Evolutionary conservation across 208 protist genomes (phyloP), one percentile per base, ranked within the genome.

Genomic region (Trypanosomatidae sp.): DNA sequence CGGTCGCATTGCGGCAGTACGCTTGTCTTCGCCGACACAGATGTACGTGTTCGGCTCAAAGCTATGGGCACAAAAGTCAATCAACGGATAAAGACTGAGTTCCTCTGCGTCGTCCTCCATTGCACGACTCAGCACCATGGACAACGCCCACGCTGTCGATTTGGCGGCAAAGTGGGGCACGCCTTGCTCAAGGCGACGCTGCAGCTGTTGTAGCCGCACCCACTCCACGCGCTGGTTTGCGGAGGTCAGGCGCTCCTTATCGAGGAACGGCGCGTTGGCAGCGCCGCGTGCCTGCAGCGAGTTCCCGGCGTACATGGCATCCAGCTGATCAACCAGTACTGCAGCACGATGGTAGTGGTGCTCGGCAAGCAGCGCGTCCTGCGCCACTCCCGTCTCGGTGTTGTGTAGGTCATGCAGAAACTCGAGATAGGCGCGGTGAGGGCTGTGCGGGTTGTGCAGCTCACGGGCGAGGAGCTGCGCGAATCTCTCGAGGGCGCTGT

Each of bases 381-480:
- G 69, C 44, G 71, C 71, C n/a, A 89, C 88, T 22, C 85, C 85
- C 5, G 55, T 58, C 49, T 89, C 87, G 9, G 73, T 60, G 69
- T 96, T 95, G 86, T 95, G 85, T 1, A 95, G 68, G 69, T 97
- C 92, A 78, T 95, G 83, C 55, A 97, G 77, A 71, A 97, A 94
- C 77, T 97, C 90, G 25, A 92, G 74, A 71, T 97, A 97, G 39
- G 53, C 52, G 9, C 83, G 80, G 69, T 91, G 79, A 41, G 74
- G 73, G 46, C 92, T 89, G 52, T 68, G 66, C 0, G 73, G 82
- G 76, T 94, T 86, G 80, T 95, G 85, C 50, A 97, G 86, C 41
- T 92, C 80, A 19, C 90, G 92, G 25, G 77, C 83, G n/a, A 96
- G 58, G n/a, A 83, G 65, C 53, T 71, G 66, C 12, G 88, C 47